Evolutionary conservation across 2,329 filamentous ascomycete genomes (phyloP), one percentile per base, ranked within the genome.

Genomic region (Claviceps pazoutovae): DNA sequence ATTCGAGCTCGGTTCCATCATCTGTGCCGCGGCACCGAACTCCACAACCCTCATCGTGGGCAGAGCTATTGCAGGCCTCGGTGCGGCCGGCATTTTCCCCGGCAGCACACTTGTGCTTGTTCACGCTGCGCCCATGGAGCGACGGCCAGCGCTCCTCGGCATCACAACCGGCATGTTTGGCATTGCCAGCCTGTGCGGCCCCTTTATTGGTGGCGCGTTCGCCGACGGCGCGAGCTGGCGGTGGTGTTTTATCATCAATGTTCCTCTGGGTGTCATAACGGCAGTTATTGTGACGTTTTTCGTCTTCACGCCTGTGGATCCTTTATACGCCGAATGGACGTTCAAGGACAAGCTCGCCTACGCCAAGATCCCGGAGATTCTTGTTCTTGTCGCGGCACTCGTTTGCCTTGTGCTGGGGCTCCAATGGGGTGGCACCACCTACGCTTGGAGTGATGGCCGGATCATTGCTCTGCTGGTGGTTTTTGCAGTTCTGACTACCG

Each of bases 1-100:
- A 37, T 80, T 79, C 39, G 76, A 79, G 59, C 59, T 74, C 46
- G 78, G 78, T 2, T 79, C 75, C 9, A 66, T 69, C 14, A 64
- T 78, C 38, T 81, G 78, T 53, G 78, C 43, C 21, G 42, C 46
- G 69, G 51, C 51, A 30, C 66, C 66, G 44, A 64, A 66, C 51
- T 70, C 68, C 26, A 64, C 61, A 17, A 58, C 69, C 21, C 67
- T 73, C 8, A 69, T 74, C 39, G 66, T 70, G 57, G 73, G 73
- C 52, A 70, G 72, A 48, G 72, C 72, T 44, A 69, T 74, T n/a
- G 64, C 68, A 9, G 67, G 66, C 39, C 62, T 73, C 34, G 63
- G 66, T 2, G 68, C 69, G 1, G 68, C 74, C 5, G 75, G 69
- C 1, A 58, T 76, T 11, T 66, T 65, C 48, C 65, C 63, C 0